Base-by-base conservation (phyloP, 2,329 filamentous ascomycete genomes). In the Dothideomycetes sp. region DNA sequence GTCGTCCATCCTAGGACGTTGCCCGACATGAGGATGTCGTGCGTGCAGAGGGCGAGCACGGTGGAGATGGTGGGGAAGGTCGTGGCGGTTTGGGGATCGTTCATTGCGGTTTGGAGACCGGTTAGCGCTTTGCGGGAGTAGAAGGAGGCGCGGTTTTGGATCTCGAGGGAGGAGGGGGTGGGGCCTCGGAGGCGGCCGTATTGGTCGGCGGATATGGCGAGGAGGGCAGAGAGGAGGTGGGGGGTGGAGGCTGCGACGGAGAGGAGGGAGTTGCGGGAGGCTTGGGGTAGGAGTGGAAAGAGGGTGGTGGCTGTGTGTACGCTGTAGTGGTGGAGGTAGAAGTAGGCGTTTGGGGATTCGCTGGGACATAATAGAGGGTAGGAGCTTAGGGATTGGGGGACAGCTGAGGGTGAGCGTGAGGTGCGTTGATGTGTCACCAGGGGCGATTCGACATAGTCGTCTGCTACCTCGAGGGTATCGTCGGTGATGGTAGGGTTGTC, bases 301-400 rank as follows among this genome's bases (percentile, higher is more conserved):
- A 41, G 30, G 2, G 39, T 41, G 19, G 17, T 24, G 9, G 39
- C 36, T 3, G 39, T 41, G 11, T 41, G 39, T 3, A 34, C 36
- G 39, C 36, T 41, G 29, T 41, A 41, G n/a, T 41, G 39, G 14
- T 41, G 39, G 5, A 41, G 8, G 3, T 36, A 41, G 19, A 41
- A 41, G 15, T 41, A 41, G 3, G 39, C 39, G 15, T 33, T 34
- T 4, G 39, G 39, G 15, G 30, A 29, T 14, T 41, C 39, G 7
- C 33, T 36, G 3, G 39, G 39, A 19, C 39, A 41, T 5, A 41
- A 22, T 2, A 41, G 34, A 12, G 39, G 39, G n/a, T 41, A 41
- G 12, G 34, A 22, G 30, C 39, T 41, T 12, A 41, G n/a, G 4
- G 39, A 36, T 2, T 17, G 39, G 10, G 39, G 39, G 5, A 41